phyloP scores from a whole-genome alignment of 805 yeast species.

The Metschnikowia borealis region DNA sequence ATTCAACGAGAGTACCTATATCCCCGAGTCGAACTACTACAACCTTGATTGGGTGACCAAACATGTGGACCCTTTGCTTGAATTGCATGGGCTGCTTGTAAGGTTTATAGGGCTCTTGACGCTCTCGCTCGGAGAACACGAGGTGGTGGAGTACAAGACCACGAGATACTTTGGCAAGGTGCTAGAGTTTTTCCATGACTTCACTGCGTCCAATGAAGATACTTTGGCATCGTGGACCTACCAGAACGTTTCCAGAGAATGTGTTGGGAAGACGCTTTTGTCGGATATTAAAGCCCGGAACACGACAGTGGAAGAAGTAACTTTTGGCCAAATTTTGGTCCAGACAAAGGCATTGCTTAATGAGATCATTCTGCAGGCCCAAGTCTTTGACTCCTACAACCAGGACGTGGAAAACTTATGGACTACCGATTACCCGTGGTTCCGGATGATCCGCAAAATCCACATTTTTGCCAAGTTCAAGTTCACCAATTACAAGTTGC shows the following conservation, averaged over 20 bases:
- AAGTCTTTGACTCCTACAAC: slow-evolving; percentile 46
- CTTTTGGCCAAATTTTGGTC: slow-evolving; percentile 12
- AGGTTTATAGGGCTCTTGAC: slow-evolving; percentile 34
- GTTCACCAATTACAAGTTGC: slow-evolving; percentile 48
- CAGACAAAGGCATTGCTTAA: slow-evolving; percentile 21
- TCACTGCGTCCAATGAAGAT: slow-evolving; percentile 13
- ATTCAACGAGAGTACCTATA: slow-evolving; percentile 25
- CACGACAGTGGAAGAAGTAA: slow-evolving; percentile 9
- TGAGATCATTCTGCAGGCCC: slow-evolving; percentile 21
- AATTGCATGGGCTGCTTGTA: slow-evolving; percentile 34
- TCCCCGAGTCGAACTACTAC: slow-evolving; percentile 35
- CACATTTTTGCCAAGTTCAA: slow-evolving; percentile 55
- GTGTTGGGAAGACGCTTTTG: slow-evolving; percentile 20
- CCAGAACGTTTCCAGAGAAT: slow-evolving; percentile 15
- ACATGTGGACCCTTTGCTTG: slow-evolving; percentile 22
- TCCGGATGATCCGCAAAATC: slow-evolving; percentile 55
- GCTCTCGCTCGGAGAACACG: slow-evolving; percentile 37
- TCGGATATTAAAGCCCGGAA: slow-evolving; percentile 17
- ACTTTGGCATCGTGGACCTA: slow-evolving; percentile 21
- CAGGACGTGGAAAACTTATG: slow-evolving; percentile 47
- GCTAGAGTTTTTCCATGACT: slow-evolving; percentile 15
- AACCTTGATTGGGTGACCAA: slow-evolving; percentile 29
- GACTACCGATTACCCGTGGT: slow-evolving; percentile 75
- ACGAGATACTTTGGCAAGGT: slow-evolving; percentile 20
- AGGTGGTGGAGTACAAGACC: slow-evolving; percentile 30